Evolutionary conservation across 805 yeast species (phyloP).

Genomic region (Myxozyma sirexii): DNA sequence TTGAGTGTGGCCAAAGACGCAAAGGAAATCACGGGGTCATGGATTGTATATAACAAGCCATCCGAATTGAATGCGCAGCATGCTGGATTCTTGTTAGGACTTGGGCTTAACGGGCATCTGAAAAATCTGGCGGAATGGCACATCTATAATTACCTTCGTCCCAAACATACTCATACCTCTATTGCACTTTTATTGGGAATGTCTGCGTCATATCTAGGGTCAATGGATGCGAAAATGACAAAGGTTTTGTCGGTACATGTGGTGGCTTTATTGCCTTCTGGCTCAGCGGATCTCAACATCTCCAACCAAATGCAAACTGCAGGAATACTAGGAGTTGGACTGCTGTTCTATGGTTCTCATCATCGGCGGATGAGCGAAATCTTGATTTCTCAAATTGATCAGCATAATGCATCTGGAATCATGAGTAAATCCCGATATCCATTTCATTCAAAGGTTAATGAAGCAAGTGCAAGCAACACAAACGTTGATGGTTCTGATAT

Average conservation of each 20-base stretch:
- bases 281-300: slow-evolving; percentile 87
- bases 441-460: not conserved
- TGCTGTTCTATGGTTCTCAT: slow-evolving; percentile 73
- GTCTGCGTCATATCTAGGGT: slow-evolving; percentile 83
- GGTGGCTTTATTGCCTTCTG: slow-evolving; percentile 85
- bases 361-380: slow-evolving; percentile 87
- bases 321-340: slow-evolving; percentile 86
- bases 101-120: slow-evolving; percentile 90
- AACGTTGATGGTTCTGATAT: slow-evolving; percentile 37
- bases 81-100: slow-evolving; percentile 91
- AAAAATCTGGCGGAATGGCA: slow-evolving; percentile 91
- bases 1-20: slow-evolving; percentile 70
- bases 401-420: slow-evolving; percentile 26
- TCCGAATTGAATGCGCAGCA: slow-evolving; percentile 74
- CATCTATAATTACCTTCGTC: slow-evolving; percentile 87
- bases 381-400: slow-evolving; percentile 63
- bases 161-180: slow-evolving; percentile 81
- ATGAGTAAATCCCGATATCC: not conserved
- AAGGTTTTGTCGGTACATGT: slow-evolving; percentile 92
- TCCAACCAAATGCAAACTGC: slow-evolving; percentile 84
- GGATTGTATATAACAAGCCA: slow-evolving; percentile 89
- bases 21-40: slow-evolving; percentile 76
- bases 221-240: slow-evolving; percentile 83
- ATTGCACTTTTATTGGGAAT: slow-evolving; percentile 87
- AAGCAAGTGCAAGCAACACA: not conserved